These are phyloP conservation scores for Lecanoromycetidae sp. DNA, from an alignment of 2,329 filamentous ascomycete genomes.

Conservation along the genomic window DNA sequence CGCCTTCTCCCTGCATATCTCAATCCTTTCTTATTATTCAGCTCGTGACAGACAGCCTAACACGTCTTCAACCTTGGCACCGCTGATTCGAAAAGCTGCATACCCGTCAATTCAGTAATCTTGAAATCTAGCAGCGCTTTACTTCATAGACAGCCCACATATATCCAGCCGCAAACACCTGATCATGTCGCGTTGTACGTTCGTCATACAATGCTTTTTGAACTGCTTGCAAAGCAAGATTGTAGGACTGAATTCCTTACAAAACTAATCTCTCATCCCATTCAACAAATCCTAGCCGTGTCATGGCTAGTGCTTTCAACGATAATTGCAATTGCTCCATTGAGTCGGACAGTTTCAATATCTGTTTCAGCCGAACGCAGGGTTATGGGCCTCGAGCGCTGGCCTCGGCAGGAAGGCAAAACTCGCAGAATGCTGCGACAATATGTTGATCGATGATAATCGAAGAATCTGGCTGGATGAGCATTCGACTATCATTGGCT, in stretches of 20 bases:
- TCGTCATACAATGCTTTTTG: constrained; percentile 1
- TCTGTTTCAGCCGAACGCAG: constrained; percentile 6
- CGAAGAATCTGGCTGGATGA: not conserved
- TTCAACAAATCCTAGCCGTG: constrained; percentile 6
- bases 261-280: not conserved
- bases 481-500: not conserved
- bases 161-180: constrained; percentile 6
- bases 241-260: not conserved
- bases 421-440: constrained; percentile 7
- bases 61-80: constrained; percentile 8
- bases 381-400: not conserved
- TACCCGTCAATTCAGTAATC: not conserved
- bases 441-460: constrained; percentile 8
- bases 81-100: constrained; percentile 12
- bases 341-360: not conserved
- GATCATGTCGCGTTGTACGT: constrained; percentile 1
- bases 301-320: constrained; percentile 13
- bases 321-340: not conserved
- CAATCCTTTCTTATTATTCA: constrained; percentile 5
- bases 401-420: constrained; percentile 1
- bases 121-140: not conserved
- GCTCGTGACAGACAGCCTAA: not conserved
- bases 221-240: constrained; percentile 3
- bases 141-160: constrained; percentile 11
- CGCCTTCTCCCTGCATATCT: constrained; percentile 9